phyloP scores from a whole-genome alignment of 495 filamentous ascomycete genomes.

The Podospora pseudopauciseta region DNA sequence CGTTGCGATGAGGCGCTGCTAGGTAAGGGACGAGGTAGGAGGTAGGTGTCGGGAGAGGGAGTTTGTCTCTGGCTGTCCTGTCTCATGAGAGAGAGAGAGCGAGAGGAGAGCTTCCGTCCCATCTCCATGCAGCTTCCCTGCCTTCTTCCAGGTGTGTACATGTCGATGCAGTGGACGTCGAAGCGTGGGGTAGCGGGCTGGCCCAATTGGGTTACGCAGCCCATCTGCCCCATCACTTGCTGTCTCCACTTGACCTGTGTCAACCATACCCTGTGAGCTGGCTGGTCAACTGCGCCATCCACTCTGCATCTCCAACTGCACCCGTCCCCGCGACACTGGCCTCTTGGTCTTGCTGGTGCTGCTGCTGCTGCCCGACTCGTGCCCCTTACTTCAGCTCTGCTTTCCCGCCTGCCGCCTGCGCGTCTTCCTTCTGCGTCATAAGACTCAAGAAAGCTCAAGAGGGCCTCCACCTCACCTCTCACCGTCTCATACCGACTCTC shows the following conservation, averaged over 20 bases:
- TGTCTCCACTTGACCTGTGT: neutral
- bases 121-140: conserved; percentile 7
- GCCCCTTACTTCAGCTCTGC: conserved; percentile 2
- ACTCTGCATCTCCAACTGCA: conserved; percentile 4
- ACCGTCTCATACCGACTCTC: neutral
- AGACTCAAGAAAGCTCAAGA: neutral
- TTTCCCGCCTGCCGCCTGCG: neutral
- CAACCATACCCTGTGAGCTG: conserved; percentile 17
- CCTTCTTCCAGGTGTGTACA: neutral
- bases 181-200: conserved; percentile 24
- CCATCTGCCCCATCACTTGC: conserved; percentile 2
- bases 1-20: conserved; percentile 13
- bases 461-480: no score
- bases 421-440: neutral
- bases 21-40: neutral
- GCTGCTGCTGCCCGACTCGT: neutral
- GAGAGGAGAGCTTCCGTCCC: neutral
- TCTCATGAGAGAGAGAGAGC: neutral
- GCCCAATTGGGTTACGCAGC: conserved; percentile 14
- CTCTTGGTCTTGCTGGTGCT: neutral
- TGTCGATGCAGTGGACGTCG: conserved; percentile 4
- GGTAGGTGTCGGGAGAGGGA: neutral
- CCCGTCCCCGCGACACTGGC: neutral
- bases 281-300: conserved; percentile 19
- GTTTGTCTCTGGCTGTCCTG: neutral